Conservation (phyloP, 257 asterid genomes). For the Plectranthus barbatus region DNA sequence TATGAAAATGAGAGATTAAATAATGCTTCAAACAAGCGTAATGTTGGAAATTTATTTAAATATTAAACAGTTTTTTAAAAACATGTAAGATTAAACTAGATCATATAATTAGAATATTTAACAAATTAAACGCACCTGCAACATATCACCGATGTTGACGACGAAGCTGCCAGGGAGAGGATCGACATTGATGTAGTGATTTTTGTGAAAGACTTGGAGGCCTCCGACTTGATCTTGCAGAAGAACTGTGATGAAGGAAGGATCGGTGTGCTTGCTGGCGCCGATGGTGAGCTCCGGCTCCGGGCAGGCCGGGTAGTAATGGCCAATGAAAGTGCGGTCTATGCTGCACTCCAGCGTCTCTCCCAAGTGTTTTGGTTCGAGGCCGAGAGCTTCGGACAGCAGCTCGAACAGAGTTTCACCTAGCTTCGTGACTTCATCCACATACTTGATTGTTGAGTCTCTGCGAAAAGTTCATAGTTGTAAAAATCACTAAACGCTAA, state of each 20-base stretch:
- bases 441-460: conserved; percentile 32
- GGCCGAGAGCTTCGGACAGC: conserved; percentile 67
- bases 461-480: too few species aligned
- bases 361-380: conserved; percentile 31
- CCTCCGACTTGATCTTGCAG: conserved; percentile 60
- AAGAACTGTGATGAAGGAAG: conserved; percentile 47
- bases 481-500: too few species aligned
- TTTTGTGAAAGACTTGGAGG: conserved; percentile 48
- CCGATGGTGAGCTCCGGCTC: conserved; percentile 67
- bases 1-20: too few species aligned
- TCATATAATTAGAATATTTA: too few species aligned
- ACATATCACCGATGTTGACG: conserved; percentile 63
- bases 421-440: conserved; percentile 24
- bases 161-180: conserved; percentile 47
- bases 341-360: conserved; percentile 30
- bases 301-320: conserved; percentile 68
- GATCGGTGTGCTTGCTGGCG: conserved; percentile 55
- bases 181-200: conserved; percentile 35
- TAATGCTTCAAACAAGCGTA: too few species aligned
- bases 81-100: too few species aligned
- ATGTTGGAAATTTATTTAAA: too few species aligned
- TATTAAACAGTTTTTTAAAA: too few species aligned
- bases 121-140: background rate
- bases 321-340: conserved; percentile 33
- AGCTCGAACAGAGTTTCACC: conserved; percentile 37